Percentiles rank a stretch among this genome's conserved stretches.
Conservation (phyloP, 2,329 filamentous ascomycete species). For the Cryphonectria carpinicola region DNA sequence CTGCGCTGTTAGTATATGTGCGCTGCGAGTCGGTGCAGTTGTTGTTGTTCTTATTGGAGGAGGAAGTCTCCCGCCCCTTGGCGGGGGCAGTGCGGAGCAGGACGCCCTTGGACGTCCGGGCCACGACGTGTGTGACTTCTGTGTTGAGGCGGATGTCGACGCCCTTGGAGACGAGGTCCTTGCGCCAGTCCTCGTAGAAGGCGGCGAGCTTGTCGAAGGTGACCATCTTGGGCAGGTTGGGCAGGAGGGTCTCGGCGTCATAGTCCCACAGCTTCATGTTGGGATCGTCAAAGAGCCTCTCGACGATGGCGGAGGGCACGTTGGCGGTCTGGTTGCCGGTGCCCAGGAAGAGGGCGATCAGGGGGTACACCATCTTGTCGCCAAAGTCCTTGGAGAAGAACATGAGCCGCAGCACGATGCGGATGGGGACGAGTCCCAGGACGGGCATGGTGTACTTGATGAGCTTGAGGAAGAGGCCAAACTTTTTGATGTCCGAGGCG, state of each 20-base stretch:
- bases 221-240: conserved; percentile 67
- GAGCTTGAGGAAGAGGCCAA: conserved; percentile 52
- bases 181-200: conserved; percentile 64
- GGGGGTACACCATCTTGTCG: conserved; percentile 71
- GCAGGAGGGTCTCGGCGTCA: conserved; percentile 56
- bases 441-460: conserved; percentile 56
- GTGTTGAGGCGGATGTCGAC: conserved; percentile 61
- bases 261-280: conserved; percentile 66
- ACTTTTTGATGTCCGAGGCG: conserved; percentile 53
- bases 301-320: conserved; percentile 70
- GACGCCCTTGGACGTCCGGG: conserved; percentile 56
- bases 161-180: conserved; percentile 56
- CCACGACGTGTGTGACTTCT: conserved; percentile 56
- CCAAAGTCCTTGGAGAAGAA: conserved; percentile 65
- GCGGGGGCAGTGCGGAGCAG: conserved; percentile 50
- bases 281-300: conserved; percentile 61
- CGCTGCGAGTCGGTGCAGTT: conserved; percentile 42
- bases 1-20: conserved; percentile 44
- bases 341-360: conserved; percentile 76
- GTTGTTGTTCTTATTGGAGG: conserved; percentile 32
- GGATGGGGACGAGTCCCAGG: conserved; percentile 58
- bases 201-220: conserved; percentile 65
- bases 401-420: conserved; percentile 62
- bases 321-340: conserved; percentile 61
- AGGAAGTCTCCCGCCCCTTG: conserved; percentile 41